Base-by-base conservation (phyloP, 768 basidiomycete species). In the Stropharia rugosoannulata region DNA sequence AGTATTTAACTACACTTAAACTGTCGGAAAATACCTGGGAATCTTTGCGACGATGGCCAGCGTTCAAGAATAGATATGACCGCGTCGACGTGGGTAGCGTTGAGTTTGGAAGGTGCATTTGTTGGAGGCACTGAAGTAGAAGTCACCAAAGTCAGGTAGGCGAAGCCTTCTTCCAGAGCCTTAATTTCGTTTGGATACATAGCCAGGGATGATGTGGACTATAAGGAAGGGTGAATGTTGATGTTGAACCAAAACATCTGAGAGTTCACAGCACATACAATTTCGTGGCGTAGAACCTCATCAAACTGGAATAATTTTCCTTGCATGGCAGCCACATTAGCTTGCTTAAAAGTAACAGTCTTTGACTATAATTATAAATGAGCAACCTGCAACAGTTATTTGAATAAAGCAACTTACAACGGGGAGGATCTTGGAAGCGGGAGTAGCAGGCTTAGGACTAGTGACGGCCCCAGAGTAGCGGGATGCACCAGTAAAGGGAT, bases 261-360 rank as follows among this genome's bases (percentile, higher is more conserved):
- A 51, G 38, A 50, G 56, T 32, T 49, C 19, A 36, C 12, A 27
- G 12, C 12, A 59, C 88, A 61, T 64, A 94, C 91, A 50, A 85
- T 86, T 66, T 90, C 87, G 57, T 82, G 73, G 52, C 77, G 79
- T 37, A 94, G 71, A 16, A 71, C 79, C 42, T 88, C 83, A 61
- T 93, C 80, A 48, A 94, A 86, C 66, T 94, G 87, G 58, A 80
- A 78, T 16, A 93, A 64, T 70, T 95, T 95, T 18, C 78, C 77
- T 64, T 84, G 85, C 85, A 95, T 91, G 15, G 90, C 90, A 18
- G 77, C 64, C 25, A 95, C 80, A 67, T 81, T 83, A 2, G 86
- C 91, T 75, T 93, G 90, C 60, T 90, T 92, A 77, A 98, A 96
- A n/a, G 80, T 75, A 16, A 93, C 80, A 41, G 80, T 76, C 38